Percentiles rank a stretch among this genome's conserved stretches.
These are phyloP conservation scores for Puccinia hordei DNA, from an alignment of 1,284 basidiomycete species.

Conservation along the genomic window DNA sequence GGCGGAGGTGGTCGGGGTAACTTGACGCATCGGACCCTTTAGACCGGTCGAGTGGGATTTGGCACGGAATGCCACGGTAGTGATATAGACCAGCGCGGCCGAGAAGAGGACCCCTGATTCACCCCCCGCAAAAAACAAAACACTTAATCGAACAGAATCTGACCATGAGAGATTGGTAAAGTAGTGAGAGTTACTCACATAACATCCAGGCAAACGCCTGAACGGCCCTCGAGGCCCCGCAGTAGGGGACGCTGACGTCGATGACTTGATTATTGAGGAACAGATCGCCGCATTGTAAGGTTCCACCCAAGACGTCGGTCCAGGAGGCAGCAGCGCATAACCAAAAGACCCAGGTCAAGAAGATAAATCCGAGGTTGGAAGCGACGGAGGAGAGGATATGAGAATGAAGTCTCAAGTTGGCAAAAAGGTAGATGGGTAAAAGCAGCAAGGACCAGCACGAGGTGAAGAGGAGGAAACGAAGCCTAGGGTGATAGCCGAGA, in stretches of 20 bases:
- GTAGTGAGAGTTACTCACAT: conserved; percentile 25
- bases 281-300: conserved; percentile 40
- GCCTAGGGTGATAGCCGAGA: conserved; percentile 5
- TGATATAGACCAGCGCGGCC: conserved; percentile 18
- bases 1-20: conserved; percentile 1
- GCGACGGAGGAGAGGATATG: conserved; percentile 16
- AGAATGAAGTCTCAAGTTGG: neutral
- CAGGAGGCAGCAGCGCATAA: conserved; percentile 31
- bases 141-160: neutral
- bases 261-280: conserved; percentile 24
- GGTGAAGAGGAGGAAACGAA: conserved; percentile 41
- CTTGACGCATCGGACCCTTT: conserved; percentile 39
- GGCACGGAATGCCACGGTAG: neutral
- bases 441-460: conserved; percentile 46
- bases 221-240: conserved; percentile 34
- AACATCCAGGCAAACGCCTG: conserved; percentile 49
- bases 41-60: conserved; percentile 2
- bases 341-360: conserved; percentile 46
- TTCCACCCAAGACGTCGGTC: conserved; percentile 28
- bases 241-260: conserved; percentile 33
- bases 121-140: neutral
- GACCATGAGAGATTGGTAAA: neutral
- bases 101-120: conserved; percentile 33
- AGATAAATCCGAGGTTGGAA: conserved; percentile 38
- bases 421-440: conserved; percentile 32